phyloP scores from a whole-genome alignment of 2,329 filamentous ascomycete species.

The Ophiocordyceps sinensis region DNA sequence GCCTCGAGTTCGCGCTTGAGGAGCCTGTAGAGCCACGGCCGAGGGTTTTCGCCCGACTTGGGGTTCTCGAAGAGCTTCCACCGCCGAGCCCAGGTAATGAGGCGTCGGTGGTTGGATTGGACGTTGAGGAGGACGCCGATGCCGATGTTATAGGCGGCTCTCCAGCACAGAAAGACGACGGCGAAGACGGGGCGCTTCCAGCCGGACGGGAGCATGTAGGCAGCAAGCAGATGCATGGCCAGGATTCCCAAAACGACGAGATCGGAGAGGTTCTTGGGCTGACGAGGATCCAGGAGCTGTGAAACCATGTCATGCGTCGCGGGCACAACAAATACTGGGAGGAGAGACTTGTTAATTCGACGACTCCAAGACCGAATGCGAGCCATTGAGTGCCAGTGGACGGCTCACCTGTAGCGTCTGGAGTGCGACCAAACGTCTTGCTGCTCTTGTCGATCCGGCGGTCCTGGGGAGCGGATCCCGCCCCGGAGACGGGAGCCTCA shows the following conservation, averaged over 20 bases:
- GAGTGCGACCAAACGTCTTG: slow-evolving; percentile 84
- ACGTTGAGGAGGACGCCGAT: slow-evolving; percentile 81
- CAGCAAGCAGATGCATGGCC: slow-evolving; percentile 55
- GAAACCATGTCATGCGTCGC: slow-evolving; percentile 98
- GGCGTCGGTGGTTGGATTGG: slow-evolving; percentile 76
- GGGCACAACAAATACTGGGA: slow-evolving; percentile 80
- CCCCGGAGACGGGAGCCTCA: neutral
- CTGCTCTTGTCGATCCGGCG: slow-evolving; percentile 22
- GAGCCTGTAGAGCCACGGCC: slow-evolving; percentile 67
- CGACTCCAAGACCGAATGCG: neutral
- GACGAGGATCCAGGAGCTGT: slow-evolving; percentile 82
- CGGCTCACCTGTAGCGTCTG: slow-evolving; percentile 71
- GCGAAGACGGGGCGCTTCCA: slow-evolving; percentile 69
- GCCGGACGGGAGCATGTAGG: slow-evolving; percentile 56
- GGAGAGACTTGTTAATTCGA: neutral
- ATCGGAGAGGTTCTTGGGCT: slow-evolving; percentile 92
- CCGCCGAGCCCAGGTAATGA: slow-evolving; percentile 79
- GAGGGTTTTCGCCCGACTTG: slow-evolving; percentile 63
- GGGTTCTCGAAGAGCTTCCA: slow-evolving; percentile 79
- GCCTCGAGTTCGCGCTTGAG: slow-evolving; percentile 84
- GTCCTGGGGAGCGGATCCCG: no score
- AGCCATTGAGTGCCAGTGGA: neutral
- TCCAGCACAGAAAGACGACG: slow-evolving; percentile 79
- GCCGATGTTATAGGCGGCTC: slow-evolving; percentile 81
- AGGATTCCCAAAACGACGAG: slow-evolving; percentile 65